A percentile compares a stretch with the other conserved stretches of the same genome.
These are phyloP conservation scores for Amanita polypyramis DNA, from an alignment of 768 basidiomycete species.

Conservation along the genomic window DNA sequence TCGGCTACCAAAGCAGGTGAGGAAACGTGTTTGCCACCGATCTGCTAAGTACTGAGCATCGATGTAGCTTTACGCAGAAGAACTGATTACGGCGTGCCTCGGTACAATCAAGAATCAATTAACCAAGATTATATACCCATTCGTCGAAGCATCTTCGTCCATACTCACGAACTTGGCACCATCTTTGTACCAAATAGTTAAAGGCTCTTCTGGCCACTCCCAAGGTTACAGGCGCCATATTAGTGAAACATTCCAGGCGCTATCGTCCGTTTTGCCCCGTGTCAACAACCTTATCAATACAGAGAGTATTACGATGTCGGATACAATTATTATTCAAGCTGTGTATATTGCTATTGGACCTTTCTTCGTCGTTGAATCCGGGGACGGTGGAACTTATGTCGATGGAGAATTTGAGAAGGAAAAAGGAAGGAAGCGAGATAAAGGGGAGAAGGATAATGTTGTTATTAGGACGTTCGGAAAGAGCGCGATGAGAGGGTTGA, in stretches of 20 bases:
- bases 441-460: conserved; percentile 46
- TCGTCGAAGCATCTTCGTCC: conserved; percentile 61
- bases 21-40: conserved; percentile 10
- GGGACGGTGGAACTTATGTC: conserved; percentile 18
- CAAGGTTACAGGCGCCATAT: conserved; percentile 35
- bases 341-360: conserved; percentile 93
- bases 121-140: conserved; percentile 72
- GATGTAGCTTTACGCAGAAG: conserved; percentile 82
- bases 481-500: conserved; percentile 71
- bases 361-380: conserved; percentile 77
- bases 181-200: conserved; percentile 41
- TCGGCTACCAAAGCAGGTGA: conserved; percentile 77
- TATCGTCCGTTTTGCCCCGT: conserved; percentile 62
- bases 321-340: conserved; percentile 82
- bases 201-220: conserved; percentile 25
- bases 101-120: conserved; percentile 72
- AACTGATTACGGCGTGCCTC: conserved; percentile 76
- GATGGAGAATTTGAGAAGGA: conserved; percentile 32
- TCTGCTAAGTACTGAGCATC: neutral
- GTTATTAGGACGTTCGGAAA: conserved; percentile 62
- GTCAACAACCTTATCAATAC: conserved; percentile 67
- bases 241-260: conserved; percentile 61
- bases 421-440: conserved; percentile 22
- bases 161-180: conserved; percentile 23
- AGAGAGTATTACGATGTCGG: conserved; percentile 73